Percentiles rank a stretch among this genome's conserved stretches.
Conservation (phyloP, 345 rosid species). For the Dipteronia dyeriana region DNA sequence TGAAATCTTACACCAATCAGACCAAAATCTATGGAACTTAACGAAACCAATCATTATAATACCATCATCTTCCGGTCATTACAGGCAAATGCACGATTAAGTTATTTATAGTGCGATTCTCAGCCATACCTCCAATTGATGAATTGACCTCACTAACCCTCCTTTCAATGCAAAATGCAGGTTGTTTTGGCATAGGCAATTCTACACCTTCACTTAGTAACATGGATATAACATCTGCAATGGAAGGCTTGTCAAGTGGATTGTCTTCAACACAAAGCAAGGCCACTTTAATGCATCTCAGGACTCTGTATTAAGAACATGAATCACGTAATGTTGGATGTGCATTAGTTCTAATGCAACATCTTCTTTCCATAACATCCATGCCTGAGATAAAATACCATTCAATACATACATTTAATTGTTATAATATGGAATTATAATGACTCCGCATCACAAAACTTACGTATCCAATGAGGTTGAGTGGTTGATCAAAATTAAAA, state of each 20-base stretch:
- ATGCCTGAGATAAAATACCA: slow-evolving; percentile 15
- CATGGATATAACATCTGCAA: background rate
- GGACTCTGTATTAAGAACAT: background rate
- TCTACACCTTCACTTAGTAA: too few relatives aligned
- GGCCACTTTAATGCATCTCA: slow-evolving; percentile 11
- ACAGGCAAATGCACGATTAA: too few relatives aligned
- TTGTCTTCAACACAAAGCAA: slow-evolving; percentile 3
- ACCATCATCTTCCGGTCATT: too few relatives aligned
- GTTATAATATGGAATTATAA: background rate
- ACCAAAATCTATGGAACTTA: too few relatives aligned
- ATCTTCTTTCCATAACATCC: slow-evolving; percentile 23
- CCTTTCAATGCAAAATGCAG: too few relatives aligned
- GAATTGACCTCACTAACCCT: too few relatives aligned
- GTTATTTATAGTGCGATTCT: too few relatives aligned
- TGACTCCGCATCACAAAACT: background rate
- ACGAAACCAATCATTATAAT: too few relatives aligned
- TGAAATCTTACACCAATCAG: too few relatives aligned
- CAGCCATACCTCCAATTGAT: too few relatives aligned
- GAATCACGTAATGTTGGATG: background rate
- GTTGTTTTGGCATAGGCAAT: too few relatives aligned
- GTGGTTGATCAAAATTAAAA: background rate
- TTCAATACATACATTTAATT: background rate
- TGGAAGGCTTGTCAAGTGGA: background rate
- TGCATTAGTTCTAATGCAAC: slow-evolving; percentile 1
- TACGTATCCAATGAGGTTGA: slow-evolving; percentile 24